Evolutionary conservation across 352 stramenopile species (phyloP).

Genomic region (Phytophthora cajani): DNA sequence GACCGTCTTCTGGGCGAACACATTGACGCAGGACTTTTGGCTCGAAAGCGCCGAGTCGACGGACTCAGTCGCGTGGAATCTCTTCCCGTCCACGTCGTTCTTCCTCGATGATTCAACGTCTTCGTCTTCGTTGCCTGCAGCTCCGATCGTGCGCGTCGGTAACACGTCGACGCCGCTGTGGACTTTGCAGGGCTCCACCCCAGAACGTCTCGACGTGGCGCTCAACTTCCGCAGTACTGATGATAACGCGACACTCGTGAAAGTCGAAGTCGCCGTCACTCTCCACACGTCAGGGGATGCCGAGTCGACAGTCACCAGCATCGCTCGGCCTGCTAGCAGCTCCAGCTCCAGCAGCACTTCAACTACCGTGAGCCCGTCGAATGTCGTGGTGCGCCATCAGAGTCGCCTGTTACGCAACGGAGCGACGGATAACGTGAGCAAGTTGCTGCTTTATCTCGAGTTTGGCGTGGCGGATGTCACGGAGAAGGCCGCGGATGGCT

Average conservation of each 20-base stretch:
- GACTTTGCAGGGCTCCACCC: slow-evolving; percentile 39
- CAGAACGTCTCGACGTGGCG: slow-evolving; percentile 47
- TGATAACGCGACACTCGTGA: slow-evolving; percentile 57
- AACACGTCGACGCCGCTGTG: slow-evolving; percentile 42
- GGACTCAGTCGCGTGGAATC: slow-evolving; percentile 49
- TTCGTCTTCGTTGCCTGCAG: slow-evolving; percentile 16
- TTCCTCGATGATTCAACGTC: slow-evolving; percentile 33
- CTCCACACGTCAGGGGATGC: slow-evolving; percentile 48
- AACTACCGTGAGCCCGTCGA: slow-evolving; percentile 9
- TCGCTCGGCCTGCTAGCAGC: slow-evolving; percentile 37
- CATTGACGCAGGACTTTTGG: slow-evolving; percentile 50
- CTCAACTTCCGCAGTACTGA: slow-evolving; percentile 51
- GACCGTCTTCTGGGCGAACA: slow-evolving; percentile 56
- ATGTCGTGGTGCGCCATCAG: slow-evolving; percentile 54
- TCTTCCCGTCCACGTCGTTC: slow-evolving; percentile 43
- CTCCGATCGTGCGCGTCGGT: slow-evolving; percentile 33
- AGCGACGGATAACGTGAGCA: slow-evolving; percentile 32
- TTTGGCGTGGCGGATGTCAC: slow-evolving; percentile 42
- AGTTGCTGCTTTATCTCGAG: slow-evolving; percentile 53
- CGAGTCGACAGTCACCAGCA: slow-evolving; percentile 63
- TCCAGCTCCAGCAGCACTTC: slow-evolving; percentile 4
- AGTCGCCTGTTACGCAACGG: slow-evolving; percentile 37
- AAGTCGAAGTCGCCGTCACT: slow-evolving; percentile 54
- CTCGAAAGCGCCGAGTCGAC: slow-evolving; percentile 59
- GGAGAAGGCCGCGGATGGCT: slow-evolving; percentile 50